Conservation (phyloP, 805 yeast species). For the Ogataea henricii region DNA sequence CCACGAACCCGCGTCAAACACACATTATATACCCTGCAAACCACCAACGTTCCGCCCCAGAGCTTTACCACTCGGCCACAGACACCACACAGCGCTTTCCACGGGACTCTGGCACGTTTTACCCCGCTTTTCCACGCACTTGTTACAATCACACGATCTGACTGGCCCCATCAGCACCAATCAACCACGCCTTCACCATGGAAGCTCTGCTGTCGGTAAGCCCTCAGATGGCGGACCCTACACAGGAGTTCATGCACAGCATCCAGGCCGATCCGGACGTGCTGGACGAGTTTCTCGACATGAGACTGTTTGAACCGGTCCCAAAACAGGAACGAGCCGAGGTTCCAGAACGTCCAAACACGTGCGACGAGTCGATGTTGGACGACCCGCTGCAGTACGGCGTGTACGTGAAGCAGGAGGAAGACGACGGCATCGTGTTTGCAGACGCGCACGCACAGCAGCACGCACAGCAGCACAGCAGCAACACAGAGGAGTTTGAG, state of each 20-base stretch:
- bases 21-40: not conserved
- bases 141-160: not conserved
- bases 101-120: not conserved
- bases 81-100: not conserved
- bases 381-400: not conserved
- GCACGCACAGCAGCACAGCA: constrained; percentile 16
- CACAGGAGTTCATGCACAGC: constrained; percentile 15
- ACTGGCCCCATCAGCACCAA: not conserved
- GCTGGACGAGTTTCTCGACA: constrained; percentile 58
- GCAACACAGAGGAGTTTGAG: constrained; percentile 33
- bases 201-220: constrained; percentile 24
- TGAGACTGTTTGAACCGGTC: constrained; percentile 41
- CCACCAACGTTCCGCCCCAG: not conserved
- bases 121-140: not conserved
- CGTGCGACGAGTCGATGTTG: constrained; percentile 3
- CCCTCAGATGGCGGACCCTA: constrained; percentile 20
- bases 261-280: constrained; percentile 44
- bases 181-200: constrained; percentile 11
- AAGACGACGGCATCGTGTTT: constrained; percentile 12
- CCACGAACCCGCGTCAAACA: not conserved
- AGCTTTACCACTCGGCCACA: not conserved
- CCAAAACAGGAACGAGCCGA: constrained; percentile 6
- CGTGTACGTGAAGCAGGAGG: constrained; percentile 18
- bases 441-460: constrained; percentile 7
- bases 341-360: not conserved